A percentile compares a stretch with the other conserved stretches of the same genome.
These are phyloP conservation scores for Calonectria pseudoreteaudii DNA, from an alignment of 2,329 filamentous ascomycete genomes.

Conservation along the genomic window DNA sequence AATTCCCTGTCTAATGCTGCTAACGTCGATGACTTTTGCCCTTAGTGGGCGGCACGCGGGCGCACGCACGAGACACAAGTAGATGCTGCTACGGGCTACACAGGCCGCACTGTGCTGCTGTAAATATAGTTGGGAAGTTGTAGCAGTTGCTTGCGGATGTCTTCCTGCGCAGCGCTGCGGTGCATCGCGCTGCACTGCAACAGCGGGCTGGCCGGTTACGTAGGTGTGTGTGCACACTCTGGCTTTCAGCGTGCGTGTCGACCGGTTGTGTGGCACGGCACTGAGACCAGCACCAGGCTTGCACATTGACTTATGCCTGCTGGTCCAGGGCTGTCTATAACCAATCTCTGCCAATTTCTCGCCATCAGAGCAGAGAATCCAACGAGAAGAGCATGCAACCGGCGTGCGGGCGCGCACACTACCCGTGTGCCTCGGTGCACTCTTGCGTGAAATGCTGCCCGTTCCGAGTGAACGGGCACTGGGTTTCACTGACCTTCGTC, in stretches of 20 bases:
- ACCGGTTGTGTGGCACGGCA: not conserved
- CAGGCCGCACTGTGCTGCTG: not conserved
- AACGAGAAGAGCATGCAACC: not conserved
- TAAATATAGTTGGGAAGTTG: not conserved
- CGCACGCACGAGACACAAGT: not conserved
- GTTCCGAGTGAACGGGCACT: not conserved
- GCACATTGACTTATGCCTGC: not conserved
- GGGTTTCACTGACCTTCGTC: not conserved
- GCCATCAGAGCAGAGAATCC: not conserved
- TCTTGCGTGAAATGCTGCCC: not conserved
- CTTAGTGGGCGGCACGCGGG: not conserved
- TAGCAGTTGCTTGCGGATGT: not conserved
- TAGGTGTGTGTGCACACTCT: not conserved
- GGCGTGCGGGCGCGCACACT: not conserved
- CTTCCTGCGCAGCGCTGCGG: not conserved
- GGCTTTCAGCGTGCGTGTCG: not conserved
- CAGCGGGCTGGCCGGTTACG: slow-evolving; percentile 6
- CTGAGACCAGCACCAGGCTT: not conserved
- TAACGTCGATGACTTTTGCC: slow-evolving; percentile 4
- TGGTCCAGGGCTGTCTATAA: not conserved
- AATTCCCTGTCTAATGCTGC: slow-evolving; percentile 6
- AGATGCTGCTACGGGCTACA: not conserved
- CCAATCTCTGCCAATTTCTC: not conserved
- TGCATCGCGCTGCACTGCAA: slow-evolving; percentile 15
- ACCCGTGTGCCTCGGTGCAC: not conserved